Conservation (phyloP, 129 eudicot genomes). For the Daucus carota region DH1_v3.0 NC_030382.2:53278001-53278500, state of each 20-base stretch:
- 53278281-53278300: not conserved
- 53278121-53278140: conserved; percentile 88
- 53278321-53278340: not conserved
- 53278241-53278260: conserved; percentile 95
- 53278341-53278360: not conserved
- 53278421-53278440: not conserved
- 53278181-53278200: conserved; percentile 99
- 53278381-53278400: not conserved
- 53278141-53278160: conserved; percentile 80
- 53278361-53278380: too few relatives aligned
- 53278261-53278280: not conserved
- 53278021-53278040: not conserved
- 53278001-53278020: not conserved
- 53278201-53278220: conserved; percentile 92
- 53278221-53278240: conserved; percentile 99
- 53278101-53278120: conserved; percentile 69
- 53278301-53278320: not conserved
- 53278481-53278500: not conserved
- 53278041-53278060: not conserved
- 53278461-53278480: not conserved
- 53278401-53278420: not conserved
- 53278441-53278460: not conserved
- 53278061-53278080: not conserved
- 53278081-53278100: conserved; percentile 42
- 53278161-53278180: conserved; percentile 89